Evolutionary conservation across 1,284 basidiomycete species (phyloP).

Genomic region (Ceratobasidium sp.): DNA sequence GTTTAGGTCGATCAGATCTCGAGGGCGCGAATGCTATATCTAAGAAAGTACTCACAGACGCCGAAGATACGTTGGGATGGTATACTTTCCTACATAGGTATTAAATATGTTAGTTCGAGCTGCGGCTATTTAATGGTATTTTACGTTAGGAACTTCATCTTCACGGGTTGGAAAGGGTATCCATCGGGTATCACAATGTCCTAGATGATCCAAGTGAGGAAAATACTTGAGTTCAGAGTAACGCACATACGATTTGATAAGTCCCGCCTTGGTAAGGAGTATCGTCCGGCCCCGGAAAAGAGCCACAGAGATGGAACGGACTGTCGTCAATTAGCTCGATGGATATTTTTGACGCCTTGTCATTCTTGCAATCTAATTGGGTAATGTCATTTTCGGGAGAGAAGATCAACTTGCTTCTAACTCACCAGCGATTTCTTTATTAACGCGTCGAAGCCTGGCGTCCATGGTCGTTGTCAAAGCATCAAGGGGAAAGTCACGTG

Average conservation of each 20-base stretch:
- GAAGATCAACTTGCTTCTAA: slow-evolving; percentile 18
- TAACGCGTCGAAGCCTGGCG: slow-evolving; percentile 86
- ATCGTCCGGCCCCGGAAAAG: slow-evolving; percentile 90
- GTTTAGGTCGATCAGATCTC: neutral
- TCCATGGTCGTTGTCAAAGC: slow-evolving; percentile 65
- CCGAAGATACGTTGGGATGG: slow-evolving; percentile 96
- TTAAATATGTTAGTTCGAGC: slow-evolving; percentile 37
- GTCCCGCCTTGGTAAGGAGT: slow-evolving; percentile 95
- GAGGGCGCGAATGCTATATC: neutral
- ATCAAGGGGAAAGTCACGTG: slow-evolving; percentile 6
- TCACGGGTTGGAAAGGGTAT: slow-evolving; percentile 97
- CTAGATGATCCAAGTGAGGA: slow-evolving; percentile 57
- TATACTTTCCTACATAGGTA: slow-evolving; percentile 75
- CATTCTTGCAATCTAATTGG: slow-evolving; percentile 86
- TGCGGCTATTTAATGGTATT: neutral
- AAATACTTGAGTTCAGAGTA: neutral
- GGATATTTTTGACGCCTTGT: slow-evolving; percentile 85
- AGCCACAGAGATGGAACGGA: slow-evolving; percentile 88
- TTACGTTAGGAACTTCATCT: slow-evolving; percentile 95
- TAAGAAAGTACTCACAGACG: slow-evolving; percentile 63
- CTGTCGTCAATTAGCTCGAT: slow-evolving; percentile 89
- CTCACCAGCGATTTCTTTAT: slow-evolving; percentile 90
- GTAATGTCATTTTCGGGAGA: neutral
- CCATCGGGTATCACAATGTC: slow-evolving; percentile 95
- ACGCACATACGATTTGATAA: slow-evolving; percentile 84